Evolutionary conservation across 1,284 basidiomycete genomes (phyloP).

Genomic region (Cryptococcus amylolentus): DNA sequence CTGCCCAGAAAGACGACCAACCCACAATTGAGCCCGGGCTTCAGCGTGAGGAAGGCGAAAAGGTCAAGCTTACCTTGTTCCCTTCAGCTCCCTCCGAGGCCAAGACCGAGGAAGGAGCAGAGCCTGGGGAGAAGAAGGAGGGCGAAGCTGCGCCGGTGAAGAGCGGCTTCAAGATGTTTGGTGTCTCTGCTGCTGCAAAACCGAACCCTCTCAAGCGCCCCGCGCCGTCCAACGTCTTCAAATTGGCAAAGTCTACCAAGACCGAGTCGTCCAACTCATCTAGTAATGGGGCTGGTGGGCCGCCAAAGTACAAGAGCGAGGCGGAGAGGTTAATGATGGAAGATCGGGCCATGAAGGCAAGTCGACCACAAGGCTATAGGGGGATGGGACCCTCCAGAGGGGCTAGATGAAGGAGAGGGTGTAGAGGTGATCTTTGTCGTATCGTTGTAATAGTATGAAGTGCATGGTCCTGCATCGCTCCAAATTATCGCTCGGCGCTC

Average conservation of each 20-base stretch:
- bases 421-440: background rate
- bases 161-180: slow-evolving; percentile 2
- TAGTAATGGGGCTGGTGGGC: slow-evolving; percentile 52
- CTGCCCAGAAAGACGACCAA: slow-evolving; percentile 26
- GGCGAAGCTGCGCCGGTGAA: background rate
- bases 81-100: slow-evolving; percentile 20
- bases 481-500: background rate
- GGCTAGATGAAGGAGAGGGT: background rate
- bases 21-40: slow-evolving; percentile 58
- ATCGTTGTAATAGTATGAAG: background rate
- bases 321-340: slow-evolving; percentile 81
- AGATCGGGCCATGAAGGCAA: slow-evolving; percentile 72
- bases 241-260: slow-evolving; percentile 53
- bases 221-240: slow-evolving; percentile 62
- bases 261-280: slow-evolving; percentile 32
- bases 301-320: slow-evolving; percentile 61
- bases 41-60: slow-evolving; percentile 62
- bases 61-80: slow-evolving; percentile 44
- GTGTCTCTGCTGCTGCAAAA: slow-evolving; percentile 7
- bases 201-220: slow-evolving; percentile 50
- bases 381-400: slow-evolving; percentile 14
- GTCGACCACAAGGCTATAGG: slow-evolving; percentile 13
- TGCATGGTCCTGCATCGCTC: background rate
- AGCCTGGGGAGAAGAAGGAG: slow-evolving; percentile 5
- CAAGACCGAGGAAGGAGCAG: background rate